These are phyloP conservation scores for Postia placenta DNA, from an alignment of 768 basidiomycete species.

Conservation along the genomic window DNA sequence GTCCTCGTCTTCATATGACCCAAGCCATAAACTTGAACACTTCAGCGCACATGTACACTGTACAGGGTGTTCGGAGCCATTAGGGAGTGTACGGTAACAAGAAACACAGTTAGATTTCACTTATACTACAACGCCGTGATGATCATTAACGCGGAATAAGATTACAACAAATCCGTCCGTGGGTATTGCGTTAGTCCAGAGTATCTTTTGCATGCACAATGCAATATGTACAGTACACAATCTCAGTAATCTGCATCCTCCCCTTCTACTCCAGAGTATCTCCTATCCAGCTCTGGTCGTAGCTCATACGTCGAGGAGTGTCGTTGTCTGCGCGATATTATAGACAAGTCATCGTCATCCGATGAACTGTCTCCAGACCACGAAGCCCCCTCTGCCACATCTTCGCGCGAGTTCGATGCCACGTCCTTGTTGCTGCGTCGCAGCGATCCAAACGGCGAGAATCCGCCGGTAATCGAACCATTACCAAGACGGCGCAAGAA, in stretches of 20 bases:
- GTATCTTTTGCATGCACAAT: not conserved
- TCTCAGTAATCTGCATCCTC: not conserved
- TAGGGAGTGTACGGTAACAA: no score
- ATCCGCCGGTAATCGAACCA: constrained; percentile 12
- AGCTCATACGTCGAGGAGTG: constrained; percentile 13
- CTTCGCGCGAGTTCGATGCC: constrained; percentile 1
- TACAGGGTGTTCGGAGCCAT: no score
- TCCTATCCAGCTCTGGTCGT: constrained; percentile 8
- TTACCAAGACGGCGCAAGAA: constrained; percentile 19
- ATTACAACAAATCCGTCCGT: not conserved
- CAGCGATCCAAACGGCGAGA: constrained; percentile 20
- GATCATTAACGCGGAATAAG: no score
- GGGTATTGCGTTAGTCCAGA: not conserved
- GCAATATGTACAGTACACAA: not conserved
- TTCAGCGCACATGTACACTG: no score
- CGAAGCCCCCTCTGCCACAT: constrained; percentile 4
- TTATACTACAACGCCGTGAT: no score
- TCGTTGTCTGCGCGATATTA: constrained; percentile 13
- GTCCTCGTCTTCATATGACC: no score
- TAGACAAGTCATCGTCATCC: constrained; percentile 21
- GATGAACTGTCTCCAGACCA: constrained; percentile 23
- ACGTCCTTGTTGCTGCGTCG: constrained; percentile 10
- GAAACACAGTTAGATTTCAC: no score
- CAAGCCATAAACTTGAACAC: no score
- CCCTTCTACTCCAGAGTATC: constrained; percentile 6